phyloP scores from a whole-genome alignment of 1,284 basidiomycete genomes.

The Flammula alnicola region DNA sequence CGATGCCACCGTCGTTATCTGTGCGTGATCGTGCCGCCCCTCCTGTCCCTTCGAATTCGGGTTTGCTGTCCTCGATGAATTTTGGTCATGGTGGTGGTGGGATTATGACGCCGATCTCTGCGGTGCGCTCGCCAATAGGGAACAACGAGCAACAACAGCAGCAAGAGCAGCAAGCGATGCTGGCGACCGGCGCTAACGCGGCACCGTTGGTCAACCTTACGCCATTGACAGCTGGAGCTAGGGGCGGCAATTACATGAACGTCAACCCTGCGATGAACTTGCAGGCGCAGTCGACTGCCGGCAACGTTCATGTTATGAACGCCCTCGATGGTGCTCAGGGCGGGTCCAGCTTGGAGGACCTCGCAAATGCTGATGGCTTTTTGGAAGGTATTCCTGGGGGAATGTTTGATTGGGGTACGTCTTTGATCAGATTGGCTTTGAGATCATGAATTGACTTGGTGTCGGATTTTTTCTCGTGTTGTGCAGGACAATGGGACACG shows the following conservation, averaged over 20 bases:
- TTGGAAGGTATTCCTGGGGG: constrained; percentile 83
- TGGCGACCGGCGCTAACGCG: constrained; percentile 18
- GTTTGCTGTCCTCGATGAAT: no score
- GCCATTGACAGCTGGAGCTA: constrained; percentile 42
- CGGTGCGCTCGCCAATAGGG: constrained; percentile 30
- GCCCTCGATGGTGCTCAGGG: constrained; percentile 63
- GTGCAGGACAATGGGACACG: constrained; percentile 78
- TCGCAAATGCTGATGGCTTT: constrained; percentile 72
- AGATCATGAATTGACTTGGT: background rate
- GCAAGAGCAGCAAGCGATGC: constrained; percentile 23
- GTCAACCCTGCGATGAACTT: constrained; percentile 69
- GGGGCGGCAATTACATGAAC: constrained; percentile 47
- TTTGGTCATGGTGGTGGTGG: no score
- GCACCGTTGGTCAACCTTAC: constrained; percentile 57
- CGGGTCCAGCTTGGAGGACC: constrained; percentile 59
- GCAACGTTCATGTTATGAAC: constrained; percentile 77
- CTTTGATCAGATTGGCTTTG: background rate
- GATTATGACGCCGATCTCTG: constrained; percentile 26
- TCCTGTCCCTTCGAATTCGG: constrained; percentile 4
- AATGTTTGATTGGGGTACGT: constrained; percentile 88
- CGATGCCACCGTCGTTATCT: constrained; percentile 21
- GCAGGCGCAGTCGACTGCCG: constrained; percentile 37
- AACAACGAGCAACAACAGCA: constrained; percentile 1
- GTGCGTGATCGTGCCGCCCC: constrained; percentile 7
- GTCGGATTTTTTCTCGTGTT: constrained; percentile 2